Conservation (phyloP, 495 filamentous ascomycete genomes). For the Lichenothelia convexa region DNA sequence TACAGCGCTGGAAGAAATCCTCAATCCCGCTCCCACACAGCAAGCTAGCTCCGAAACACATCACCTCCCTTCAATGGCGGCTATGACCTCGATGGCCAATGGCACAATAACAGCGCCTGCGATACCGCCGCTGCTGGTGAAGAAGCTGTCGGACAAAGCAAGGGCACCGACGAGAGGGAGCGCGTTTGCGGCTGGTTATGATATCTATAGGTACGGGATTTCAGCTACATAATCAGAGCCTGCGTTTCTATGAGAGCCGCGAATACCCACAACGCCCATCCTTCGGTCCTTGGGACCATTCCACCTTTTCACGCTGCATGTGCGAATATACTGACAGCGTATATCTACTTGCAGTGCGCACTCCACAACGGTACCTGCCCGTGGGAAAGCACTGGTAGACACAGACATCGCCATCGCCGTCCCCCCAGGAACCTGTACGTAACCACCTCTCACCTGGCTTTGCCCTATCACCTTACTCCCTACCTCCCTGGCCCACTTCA, state of each 20-base stretch:
- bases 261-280: too few species aligned
- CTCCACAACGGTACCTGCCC: constrained; percentile 53
- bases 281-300: too few species aligned
- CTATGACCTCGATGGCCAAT: constrained; percentile 6
- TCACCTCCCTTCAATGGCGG: not conserved
- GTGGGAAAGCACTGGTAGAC: constrained; percentile 72
- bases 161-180: constrained; percentile 71
- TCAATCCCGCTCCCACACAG: too few species aligned
- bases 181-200: constrained; percentile 81
- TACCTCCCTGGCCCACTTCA: not conserved
- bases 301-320: too few species aligned
- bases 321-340: not conserved
- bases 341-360: constrained; percentile 32
- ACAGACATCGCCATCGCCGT: constrained; percentile 82
- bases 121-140: constrained; percentile 62
- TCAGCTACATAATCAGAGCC: too few species aligned
- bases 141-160: constrained; percentile 61
- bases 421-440: constrained; percentile 69
- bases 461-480: not conserved
- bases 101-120: too few species aligned
- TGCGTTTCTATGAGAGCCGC: too few species aligned
- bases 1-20: too few species aligned
- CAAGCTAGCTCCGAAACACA: too few species aligned
- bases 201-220: constrained; percentile 53
- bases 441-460: constrained; percentile 1